phyloP scores from a whole-genome alignment of 768 basidiomycete species.

The Saitozyma podzolica region DNA sequence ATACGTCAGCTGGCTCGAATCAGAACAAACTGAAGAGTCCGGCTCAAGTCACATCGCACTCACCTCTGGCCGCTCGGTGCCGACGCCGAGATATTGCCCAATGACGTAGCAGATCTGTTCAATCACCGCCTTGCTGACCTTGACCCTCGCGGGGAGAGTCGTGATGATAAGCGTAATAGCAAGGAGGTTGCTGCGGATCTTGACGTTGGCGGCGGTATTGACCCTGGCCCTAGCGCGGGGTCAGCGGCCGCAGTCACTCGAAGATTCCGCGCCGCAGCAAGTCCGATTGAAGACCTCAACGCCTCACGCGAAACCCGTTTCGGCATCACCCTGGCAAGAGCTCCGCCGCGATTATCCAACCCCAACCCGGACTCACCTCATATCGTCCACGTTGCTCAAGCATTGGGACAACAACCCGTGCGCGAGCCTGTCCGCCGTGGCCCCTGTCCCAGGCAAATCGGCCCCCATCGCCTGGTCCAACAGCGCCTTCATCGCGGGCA shows the following conservation, averaged over 20 bases:
- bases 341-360: neutral
- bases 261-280: conserved; percentile 2
- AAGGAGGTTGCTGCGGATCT: conserved; percentile 86
- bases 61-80: conserved; percentile 63
- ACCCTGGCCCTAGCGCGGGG: conserved; percentile 62
- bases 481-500: conserved; percentile 75
- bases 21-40: neutral
- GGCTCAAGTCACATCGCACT: conserved; percentile 14
- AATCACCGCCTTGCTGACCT: conserved; percentile 70
- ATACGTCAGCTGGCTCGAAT: neutral
- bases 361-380: conserved; percentile 64
- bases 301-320: too few species aligned
- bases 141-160: conserved; percentile 65
- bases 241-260: conserved; percentile 46
- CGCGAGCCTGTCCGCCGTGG: conserved; percentile 51
- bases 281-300: neutral
- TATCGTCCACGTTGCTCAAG: conserved; percentile 81
- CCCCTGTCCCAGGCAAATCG: conserved; percentile 53
- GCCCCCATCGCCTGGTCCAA: conserved; percentile 56
- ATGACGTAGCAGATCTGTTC: conserved; percentile 85
- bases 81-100: conserved; percentile 72
- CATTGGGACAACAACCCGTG: conserved; percentile 85
- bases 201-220: conserved; percentile 72
- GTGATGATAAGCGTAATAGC: conserved; percentile 83
- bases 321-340: too few species aligned